Conservation (phyloP, 306 rosid genomes). For the Delonix regia region DNA sequence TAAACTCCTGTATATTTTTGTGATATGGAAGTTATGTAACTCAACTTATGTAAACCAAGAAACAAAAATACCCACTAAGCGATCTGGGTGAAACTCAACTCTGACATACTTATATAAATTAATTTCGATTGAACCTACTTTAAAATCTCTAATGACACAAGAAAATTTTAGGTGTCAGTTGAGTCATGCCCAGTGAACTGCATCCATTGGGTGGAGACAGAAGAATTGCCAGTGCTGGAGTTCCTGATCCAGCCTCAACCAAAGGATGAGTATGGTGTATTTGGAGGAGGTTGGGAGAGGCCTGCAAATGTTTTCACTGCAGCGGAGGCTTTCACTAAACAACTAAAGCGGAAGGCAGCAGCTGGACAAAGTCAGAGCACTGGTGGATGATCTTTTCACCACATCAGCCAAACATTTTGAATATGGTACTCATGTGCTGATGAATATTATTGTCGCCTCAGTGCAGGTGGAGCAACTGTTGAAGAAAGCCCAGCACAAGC, state of each 20-base stretch:
- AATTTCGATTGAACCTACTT: background rate
- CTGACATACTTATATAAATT: too few species aligned
- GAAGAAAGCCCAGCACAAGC: conserved; percentile 79
- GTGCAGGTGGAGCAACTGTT: conserved; percentile 43
- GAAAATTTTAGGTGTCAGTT: conserved; percentile 61
- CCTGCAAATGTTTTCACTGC: conserved; percentile 72
- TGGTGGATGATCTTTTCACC: conserved; percentile 34
- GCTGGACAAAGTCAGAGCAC: conserved; percentile 31
- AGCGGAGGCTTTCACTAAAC: conserved; percentile 63
- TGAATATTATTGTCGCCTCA: background rate
- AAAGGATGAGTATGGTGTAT: conserved; percentile 70
- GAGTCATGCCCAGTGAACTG: conserved; percentile 83
- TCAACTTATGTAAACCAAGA: too few species aligned
- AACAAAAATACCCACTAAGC: too few species aligned
- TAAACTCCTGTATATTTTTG: background rate
- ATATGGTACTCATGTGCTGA: background rate
- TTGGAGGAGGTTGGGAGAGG: conserved; percentile 89
- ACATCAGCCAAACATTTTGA: background rate
- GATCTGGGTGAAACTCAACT: too few species aligned
- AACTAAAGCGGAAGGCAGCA: conserved; percentile 36
- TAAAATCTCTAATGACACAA: background rate
- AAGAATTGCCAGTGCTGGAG: conserved; percentile 68
- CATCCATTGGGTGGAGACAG: conserved; percentile 73
- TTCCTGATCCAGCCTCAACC: conserved; percentile 70
- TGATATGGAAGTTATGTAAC: background rate